phyloP scores from a whole-genome alignment of 805 yeast genomes.

The Lipomyces sp. region DNA sequence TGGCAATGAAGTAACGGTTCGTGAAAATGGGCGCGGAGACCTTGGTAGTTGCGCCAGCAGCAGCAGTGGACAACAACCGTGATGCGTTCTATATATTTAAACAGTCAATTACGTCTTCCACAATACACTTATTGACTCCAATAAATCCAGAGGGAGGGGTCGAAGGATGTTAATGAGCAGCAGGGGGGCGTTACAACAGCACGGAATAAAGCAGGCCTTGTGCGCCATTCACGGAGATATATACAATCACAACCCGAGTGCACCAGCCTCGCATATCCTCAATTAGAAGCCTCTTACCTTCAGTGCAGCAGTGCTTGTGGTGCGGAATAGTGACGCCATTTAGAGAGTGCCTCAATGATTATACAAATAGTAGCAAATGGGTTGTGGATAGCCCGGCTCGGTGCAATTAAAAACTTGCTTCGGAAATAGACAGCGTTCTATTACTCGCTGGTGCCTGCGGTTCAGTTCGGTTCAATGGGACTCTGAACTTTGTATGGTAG shows the following conservation, averaged over 20 bases:
- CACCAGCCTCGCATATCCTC: background rate
- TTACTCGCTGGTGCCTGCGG: no score
- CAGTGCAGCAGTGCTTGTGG: slow-evolving; percentile 13
- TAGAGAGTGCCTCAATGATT: background rate
- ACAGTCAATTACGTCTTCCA: background rate
- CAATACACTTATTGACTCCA: background rate
- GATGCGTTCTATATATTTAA: slow-evolving; percentile 8
- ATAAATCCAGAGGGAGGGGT: background rate
- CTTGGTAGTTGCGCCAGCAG: slow-evolving; percentile 7
- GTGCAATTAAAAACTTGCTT: no score
- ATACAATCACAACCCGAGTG: background rate
- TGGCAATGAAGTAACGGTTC: slow-evolving; percentile 15
- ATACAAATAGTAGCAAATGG: background rate
- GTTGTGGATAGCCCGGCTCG: background rate
- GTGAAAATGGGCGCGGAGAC: slow-evolving; percentile 2
- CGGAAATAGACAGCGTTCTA: no score
- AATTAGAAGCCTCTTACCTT: slow-evolving; percentile 3
- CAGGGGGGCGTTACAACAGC: background rate
- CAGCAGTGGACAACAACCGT: slow-evolving; percentile 19
- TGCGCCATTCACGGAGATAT: background rate
- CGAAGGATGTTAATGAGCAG: background rate
- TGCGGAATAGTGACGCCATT: slow-evolving; percentile 23
- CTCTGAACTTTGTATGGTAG: no score
- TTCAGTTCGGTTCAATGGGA: no score
- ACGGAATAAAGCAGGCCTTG: background rate